Conservation (phyloP, 2,329 filamentous ascomycete species). For the Tolypocladium ovalisporum region DNA sequence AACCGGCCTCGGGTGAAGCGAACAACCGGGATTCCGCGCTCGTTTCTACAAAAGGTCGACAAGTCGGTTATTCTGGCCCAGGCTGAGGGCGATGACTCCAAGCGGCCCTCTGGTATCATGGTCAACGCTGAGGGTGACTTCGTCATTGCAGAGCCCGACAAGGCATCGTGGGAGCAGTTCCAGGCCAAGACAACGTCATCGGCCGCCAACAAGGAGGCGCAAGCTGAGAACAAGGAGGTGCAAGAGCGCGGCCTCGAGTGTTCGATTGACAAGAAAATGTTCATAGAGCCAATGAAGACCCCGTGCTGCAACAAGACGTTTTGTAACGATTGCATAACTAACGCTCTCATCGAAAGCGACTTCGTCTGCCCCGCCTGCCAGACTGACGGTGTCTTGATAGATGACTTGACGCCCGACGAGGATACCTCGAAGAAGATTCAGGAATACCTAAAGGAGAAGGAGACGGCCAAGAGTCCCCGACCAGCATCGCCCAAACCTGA, state of each 20-base stretch:
- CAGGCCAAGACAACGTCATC: conserved; percentile 89
- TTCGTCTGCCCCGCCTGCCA: conserved; percentile 90
- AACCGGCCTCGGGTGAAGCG: conserved; percentile 88
- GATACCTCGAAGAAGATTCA: conserved; percentile 70
- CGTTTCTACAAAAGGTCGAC: conserved; percentile 90
- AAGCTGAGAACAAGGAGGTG: conserved; percentile 73
- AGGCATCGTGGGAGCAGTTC: conserved; percentile 92
- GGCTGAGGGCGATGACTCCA: conserved; percentile 69
- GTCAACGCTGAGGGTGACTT: conserved; percentile 96
- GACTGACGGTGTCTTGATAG: conserved; percentile 83
- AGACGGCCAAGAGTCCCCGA: conserved; percentile 31
- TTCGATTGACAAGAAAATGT: conserved; percentile 93
- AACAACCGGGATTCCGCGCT: conserved; percentile 92
- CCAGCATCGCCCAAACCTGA: conserved; percentile 22
- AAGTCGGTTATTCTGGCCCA: conserved; percentile 69
- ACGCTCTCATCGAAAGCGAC: conserved; percentile 96
- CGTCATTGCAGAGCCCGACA: conserved; percentile 91
- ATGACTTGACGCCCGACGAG: conserved; percentile 77
- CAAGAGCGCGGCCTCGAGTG: conserved; percentile 85
- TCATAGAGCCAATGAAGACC: conserved; percentile 97
- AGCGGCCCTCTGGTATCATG: conserved; percentile 85
- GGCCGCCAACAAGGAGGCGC: conserved; percentile 67
- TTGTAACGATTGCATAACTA: conserved; percentile 99
- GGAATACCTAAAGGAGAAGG: conserved; percentile 54
- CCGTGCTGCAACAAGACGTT: conserved; percentile 97